These are phyloP conservation scores for Debaryomyces nepalensis DNA, from an alignment of 1,139 yeast species.

Conservation along the genomic window DNA sequence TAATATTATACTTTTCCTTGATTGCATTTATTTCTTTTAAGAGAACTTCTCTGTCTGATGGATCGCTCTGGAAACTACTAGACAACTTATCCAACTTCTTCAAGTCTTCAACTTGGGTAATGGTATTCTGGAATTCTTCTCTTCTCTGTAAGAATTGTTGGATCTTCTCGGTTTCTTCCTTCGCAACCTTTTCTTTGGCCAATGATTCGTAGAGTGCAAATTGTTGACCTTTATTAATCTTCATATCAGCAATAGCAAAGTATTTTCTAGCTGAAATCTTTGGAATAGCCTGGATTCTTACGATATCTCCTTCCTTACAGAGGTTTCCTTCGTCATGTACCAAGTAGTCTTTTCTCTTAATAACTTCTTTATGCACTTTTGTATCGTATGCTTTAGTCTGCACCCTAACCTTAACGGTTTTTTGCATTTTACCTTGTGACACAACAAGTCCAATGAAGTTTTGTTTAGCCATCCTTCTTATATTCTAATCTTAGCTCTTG, in stretches of 20 bases:
- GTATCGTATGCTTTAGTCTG: conserved; percentile 71
- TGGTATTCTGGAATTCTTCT: conserved; percentile 38
- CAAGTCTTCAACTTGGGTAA: conserved; percentile 54
- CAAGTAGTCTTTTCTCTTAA: conserved; percentile 79
- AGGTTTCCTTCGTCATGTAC: conserved; percentile 94
- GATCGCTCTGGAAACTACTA: conserved; percentile 35
- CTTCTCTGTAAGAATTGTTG: conserved; percentile 53
- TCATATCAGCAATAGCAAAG: conserved; percentile 94
- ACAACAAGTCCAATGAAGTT: conserved; percentile 91
- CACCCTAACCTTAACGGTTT: conserved; percentile 93
- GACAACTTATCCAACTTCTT: conserved; percentile 49
- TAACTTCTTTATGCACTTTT: conserved; percentile 73
- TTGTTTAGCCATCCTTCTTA: conserved; percentile 72
- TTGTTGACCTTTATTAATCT: conserved; percentile 87
- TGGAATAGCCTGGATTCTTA: conserved; percentile 88
- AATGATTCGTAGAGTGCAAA: conserved; percentile 78
- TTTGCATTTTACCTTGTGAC: conserved; percentile 94
- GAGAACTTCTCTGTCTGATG: conserved; percentile 39
- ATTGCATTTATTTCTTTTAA: conserved; percentile 51
- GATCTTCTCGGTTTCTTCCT: conserved; percentile 62
- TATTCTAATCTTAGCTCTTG: conserved; percentile 1
- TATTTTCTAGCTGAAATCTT: conserved; percentile 82
- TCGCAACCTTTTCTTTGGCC: conserved; percentile 67
- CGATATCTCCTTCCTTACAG: conserved; percentile 94
- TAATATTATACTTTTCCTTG: conserved; percentile 56